Conservation (phyloP, 129 eudicot species). For the Flaveria bidentis region DNA sequence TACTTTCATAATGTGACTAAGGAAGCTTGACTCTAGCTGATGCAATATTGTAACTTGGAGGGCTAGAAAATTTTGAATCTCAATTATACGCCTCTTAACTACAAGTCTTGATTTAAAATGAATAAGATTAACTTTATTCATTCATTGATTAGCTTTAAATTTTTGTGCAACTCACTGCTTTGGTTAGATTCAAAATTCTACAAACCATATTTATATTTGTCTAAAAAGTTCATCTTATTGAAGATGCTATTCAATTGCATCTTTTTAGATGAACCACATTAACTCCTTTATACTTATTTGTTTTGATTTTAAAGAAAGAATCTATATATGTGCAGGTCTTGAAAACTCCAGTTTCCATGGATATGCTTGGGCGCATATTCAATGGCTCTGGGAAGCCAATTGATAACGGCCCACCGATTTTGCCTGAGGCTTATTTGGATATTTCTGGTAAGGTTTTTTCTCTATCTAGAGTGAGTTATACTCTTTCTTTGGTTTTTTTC, state of each 20-base stretch:
- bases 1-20: neutral
- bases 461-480: constrained; percentile 11
- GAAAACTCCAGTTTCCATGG: constrained; percentile 95
- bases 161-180: neutral
- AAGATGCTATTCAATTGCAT: neutral
- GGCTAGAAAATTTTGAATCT: constrained; percentile 14
- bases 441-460: constrained; percentile 65
- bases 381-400: constrained; percentile 99
- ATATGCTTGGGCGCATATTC: constrained; percentile 98
- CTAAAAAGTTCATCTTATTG: neutral
- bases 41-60: constrained; percentile 9
- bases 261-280: neutral
- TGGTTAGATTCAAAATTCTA: constrained; percentile 3
- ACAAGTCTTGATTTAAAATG: neutral
- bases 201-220: neutral
- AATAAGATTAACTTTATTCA: neutral
- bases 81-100: neutral
- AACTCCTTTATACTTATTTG: neutral
- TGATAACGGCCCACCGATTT: constrained; percentile 98
- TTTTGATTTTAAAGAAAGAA: neutral
- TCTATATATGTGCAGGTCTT: constrained; percentile 56
- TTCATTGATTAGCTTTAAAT: neutral
- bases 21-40: neutral
- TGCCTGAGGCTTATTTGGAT: constrained; percentile 88
- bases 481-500: neutral